Conservation (phyloP, 345 rosid species). For the Theobroma cacao region DNA sequence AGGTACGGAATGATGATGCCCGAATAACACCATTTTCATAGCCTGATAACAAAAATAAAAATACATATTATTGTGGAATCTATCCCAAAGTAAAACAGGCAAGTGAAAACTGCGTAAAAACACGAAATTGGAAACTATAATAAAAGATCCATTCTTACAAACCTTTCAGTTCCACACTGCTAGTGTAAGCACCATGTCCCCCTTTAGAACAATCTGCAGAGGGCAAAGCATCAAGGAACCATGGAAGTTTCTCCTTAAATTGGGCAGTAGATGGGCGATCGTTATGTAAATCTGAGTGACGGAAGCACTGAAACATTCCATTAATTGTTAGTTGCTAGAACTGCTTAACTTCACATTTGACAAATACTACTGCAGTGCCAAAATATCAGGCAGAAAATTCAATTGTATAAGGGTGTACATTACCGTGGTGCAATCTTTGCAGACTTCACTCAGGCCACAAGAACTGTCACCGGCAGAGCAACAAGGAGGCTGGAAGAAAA, state of each 20-base stretch:
- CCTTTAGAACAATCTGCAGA: slow-evolving; percentile 99
- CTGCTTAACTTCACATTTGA: slow-evolving; percentile 7
- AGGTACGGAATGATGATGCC: slow-evolving; percentile 99
- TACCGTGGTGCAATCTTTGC: slow-evolving; percentile 99
- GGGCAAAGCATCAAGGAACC: slow-evolving; percentile 92
- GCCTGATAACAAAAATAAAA: slow-evolving; percentile 40
- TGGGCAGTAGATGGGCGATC: slow-evolving; percentile 87
- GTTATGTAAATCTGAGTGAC: slow-evolving; percentile 74
- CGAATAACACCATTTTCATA: slow-evolving; percentile 69
- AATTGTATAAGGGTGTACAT: slow-evolving; percentile 3
- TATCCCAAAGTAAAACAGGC: not conserved
- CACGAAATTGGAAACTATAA: not conserved
- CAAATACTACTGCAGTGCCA: not conserved
- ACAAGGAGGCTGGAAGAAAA: slow-evolving; percentile 79
- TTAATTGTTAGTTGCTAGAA: slow-evolving; percentile 6
- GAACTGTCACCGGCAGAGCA: slow-evolving; percentile 54
- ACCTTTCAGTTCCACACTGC: slow-evolving; percentile 89
- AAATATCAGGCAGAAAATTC: not conserved
- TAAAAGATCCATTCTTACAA: slow-evolving; percentile 18
- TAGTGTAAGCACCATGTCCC: slow-evolving; percentile 95
- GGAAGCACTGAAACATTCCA: slow-evolving; percentile 76
- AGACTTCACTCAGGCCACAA: slow-evolving; percentile 67
- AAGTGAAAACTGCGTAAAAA: not conserved
- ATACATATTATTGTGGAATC: not conserved
- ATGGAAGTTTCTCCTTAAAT: slow-evolving; percentile 90